Base-by-base conservation (phyloP, 2,329 filamentous ascomycete species). In the Raffaelea arxii region DNA sequence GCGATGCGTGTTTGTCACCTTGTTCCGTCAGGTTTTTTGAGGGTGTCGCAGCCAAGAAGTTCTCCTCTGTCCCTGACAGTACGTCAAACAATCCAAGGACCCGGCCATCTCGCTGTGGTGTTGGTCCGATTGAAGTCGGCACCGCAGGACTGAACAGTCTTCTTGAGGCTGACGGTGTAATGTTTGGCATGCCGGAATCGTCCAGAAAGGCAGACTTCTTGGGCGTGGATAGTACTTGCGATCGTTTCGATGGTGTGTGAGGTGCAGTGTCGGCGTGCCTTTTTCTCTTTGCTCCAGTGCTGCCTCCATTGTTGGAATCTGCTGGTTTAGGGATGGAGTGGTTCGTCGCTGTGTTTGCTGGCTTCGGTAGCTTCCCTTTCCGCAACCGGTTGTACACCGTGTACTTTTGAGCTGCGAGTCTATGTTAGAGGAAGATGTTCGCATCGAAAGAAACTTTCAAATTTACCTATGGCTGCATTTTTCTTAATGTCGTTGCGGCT, bases 61-160 rank as follows among this genome's bases (percentile, higher is more conserved):
- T 4, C 25, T 30, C 18, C 42, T 24, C 21, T 32, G 23, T 23
- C 24, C 32, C 70, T 23, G 69, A 66, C 7, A 88, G 65, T 11
- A 84, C 65, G 58, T 91, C 86, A 59, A 92, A 92, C 18, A 92
- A 65, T 4, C 86, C 85, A 3, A 92, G 70, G 1, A 89, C 81
- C 19, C 78, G 77, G 24, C 86, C 86, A 59, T 91, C 84, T 51
- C 80, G 79, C 57, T 91, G 86, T 3, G 86, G 86, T 12, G 86
- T 92, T 2, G 86, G 86, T 3, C 84, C 85, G 50, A 92, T 75
- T 1, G 72, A 75, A 5, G 76, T 79, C 3, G 77, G 76, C 11
- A 72, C 68, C 0, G 64, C 64, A 2, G 79, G 76, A 47, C 76
- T 79, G 57, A 82, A 83, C 6, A 82, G 66, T 48, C 72, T 78